Percentiles rank a stretch among this genome's conserved stretches.
Evolutionary conservation across 176 grass and related monocot genomes (phyloP).

Genomic region (Phyllostachys edulis): DNA sequence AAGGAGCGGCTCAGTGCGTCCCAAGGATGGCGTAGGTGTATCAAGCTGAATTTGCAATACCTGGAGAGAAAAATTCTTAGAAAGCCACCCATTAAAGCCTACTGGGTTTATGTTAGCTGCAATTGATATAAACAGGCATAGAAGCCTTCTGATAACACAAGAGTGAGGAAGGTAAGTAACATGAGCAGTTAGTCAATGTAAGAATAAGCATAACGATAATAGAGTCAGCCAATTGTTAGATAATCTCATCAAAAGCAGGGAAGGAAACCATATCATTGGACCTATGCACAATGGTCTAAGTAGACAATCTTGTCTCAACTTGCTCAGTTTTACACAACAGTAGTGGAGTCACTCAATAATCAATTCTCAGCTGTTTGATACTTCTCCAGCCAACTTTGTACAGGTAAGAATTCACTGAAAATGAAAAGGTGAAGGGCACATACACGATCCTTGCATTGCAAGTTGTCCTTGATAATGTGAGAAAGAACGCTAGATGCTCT

Average conservation of each 20-base stretch:
- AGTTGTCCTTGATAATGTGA: constrained; percentile 92
- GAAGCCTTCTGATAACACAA: neutral
- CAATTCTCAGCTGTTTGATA: constrained; percentile 11
- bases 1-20: constrained; percentile 67
- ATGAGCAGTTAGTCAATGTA: neutral
- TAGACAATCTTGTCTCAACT: neutral
- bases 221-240: neutral
- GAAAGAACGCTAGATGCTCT: constrained; percentile 87
- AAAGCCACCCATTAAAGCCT: constrained; percentile 1
- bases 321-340: constrained; percentile 3
- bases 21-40: constrained; percentile 66
- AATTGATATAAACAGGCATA: constrained; percentile 12
- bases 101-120: neutral
- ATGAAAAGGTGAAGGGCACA: constrained; percentile 37
- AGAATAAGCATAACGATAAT: constrained; percentile 5
- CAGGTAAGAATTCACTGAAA: constrained; percentile 26
- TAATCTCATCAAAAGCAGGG: constrained; percentile 20
- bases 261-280: constrained; percentile 1
- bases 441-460: constrained; percentile 93
- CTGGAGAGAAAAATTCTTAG: constrained; percentile 46
- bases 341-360: constrained; percentile 12
- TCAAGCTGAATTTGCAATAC: constrained; percentile 83
- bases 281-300: constrained; percentile 12
- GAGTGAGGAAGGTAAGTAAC: neutral
- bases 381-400: neutral